Evolutionary conservation across 1,284 basidiomycete genomes (phyloP).

Genomic region (Agaricales sp.): DNA sequence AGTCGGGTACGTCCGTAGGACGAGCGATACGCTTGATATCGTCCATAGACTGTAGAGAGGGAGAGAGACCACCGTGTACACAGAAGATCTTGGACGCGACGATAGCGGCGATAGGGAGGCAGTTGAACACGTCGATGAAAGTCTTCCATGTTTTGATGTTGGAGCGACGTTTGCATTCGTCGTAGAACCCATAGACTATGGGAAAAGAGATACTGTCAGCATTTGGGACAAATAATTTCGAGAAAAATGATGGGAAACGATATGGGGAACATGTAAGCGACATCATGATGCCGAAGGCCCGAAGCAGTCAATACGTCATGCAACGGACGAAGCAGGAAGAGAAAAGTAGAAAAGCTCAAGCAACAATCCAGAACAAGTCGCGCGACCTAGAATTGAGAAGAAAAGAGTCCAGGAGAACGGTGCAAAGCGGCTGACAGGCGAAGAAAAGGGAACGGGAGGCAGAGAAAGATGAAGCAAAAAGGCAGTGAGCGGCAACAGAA

Average conservation of each 20-base stretch:
- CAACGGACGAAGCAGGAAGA: not conserved
- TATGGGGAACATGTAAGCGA: too few species aligned
- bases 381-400: not conserved
- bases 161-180: constrained; percentile 98
- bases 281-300: too few species aligned
- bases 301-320: too few species aligned
- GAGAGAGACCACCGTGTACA: constrained; percentile 96
- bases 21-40: constrained; percentile 98
- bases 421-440: not conserved
- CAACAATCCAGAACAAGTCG: not conserved
- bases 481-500: not conserved
- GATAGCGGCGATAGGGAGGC: constrained; percentile 95
- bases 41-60: constrained; percentile 97
- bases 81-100: constrained; percentile 99
- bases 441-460: too few species aligned
- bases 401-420: not conserved
- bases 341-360: not conserved
- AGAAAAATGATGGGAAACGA: not conserved
- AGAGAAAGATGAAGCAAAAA: constrained; percentile 16
- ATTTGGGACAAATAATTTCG: constrained; percentile 17
- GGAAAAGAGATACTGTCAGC: constrained; percentile 1
- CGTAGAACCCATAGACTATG: constrained; percentile 97
- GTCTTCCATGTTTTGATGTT: constrained; percentile 99
- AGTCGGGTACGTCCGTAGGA: constrained; percentile 99
- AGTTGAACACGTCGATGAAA: constrained; percentile 99